These are phyloP conservation scores for Vigna nakashimae DNA, from an alignment of 306 rosid genomes.

Conservation along the genomic window DNA sequence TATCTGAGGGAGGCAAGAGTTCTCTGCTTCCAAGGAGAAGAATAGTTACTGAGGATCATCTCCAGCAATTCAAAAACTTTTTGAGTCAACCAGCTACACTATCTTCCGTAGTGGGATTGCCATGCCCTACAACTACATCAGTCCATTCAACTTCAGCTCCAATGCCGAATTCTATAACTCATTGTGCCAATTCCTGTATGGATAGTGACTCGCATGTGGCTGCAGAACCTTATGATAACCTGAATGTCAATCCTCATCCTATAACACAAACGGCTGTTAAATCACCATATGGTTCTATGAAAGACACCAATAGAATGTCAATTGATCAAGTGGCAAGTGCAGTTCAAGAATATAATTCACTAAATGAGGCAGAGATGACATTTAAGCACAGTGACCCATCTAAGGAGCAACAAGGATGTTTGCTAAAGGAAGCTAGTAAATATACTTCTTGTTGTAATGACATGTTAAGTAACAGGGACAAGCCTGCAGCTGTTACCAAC, in stretches of 20 bases:
- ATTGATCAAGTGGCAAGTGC: constrained; percentile 51
- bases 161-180: constrained; percentile 72
- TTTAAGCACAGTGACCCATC: constrained; percentile 51
- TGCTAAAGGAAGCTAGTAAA: constrained; percentile 52
- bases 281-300: constrained; percentile 45
- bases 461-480: constrained; percentile 52
- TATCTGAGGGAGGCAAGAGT: constrained; percentile 64
- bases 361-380: constrained; percentile 46
- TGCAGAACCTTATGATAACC: constrained; percentile 49
- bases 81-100: constrained; percentile 78
- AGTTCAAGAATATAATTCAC: constrained; percentile 48
- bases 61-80: constrained; percentile 76
- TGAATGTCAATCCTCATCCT: constrained; percentile 48
- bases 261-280: constrained; percentile 49
- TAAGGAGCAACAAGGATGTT: constrained; percentile 55
- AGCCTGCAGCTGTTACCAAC: constrained; percentile 50
- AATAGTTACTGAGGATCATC: constrained; percentile 65
- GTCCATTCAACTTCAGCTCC: constrained; percentile 89
- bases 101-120: constrained; percentile 75
- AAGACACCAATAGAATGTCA: constrained; percentile 49
- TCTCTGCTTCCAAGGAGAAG: constrained; percentile 65
- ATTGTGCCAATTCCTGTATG: constrained; percentile 49
- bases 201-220: constrained; percentile 51
- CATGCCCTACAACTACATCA: constrained; percentile 86
- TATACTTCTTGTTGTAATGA: constrained; percentile 48